Base-by-base conservation (phyloP, 83 land plant genomes). In the Thuja plicata region DNA sequence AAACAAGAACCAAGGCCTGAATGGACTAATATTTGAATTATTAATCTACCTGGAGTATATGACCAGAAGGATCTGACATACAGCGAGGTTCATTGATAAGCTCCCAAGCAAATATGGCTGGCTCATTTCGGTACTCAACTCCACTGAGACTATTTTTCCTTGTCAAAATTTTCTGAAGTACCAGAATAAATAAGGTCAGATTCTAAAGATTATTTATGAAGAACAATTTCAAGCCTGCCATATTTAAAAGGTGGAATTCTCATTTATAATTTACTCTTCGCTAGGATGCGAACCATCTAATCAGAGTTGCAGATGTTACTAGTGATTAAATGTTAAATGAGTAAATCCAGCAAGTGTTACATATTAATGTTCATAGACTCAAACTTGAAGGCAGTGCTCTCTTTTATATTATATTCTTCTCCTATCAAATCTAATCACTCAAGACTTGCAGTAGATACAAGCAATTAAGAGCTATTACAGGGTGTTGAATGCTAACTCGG, bases 41-140 rank as follows among this genome's bases (percentile, higher is more conserved):
- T 48, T 77, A 8, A 38, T 21, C 88, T 83, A 93, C 95, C 92
- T 94, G 95, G 89, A 94, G 94, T 80, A 55, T 71, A 16, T 89
- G 87, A 88, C 88, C 94, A 83, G 94, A 91, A 30, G 95, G 87
- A 86, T 79, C 88, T 30, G 92, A 91, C 45, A n/a, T 50, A 71
- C 94, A 94, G 7, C 95, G 92, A 38, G 95, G 94, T 40, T 94
- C 95, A 90, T 94, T 94, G 30, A 94, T 93, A 54, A 94, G 91
- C 77, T 94, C 95, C 95, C 95, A 94, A 34, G 92, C 94, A 88
- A 94, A 92, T 19, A 94, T 94, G 30, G 94, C 89, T 54, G 95
- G 94, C 48, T 94, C 95, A 46, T 94, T 91, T 30, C 66, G 86
- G 87, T 94, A 94, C 80, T 86, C 89, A 24, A 94, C 76, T 43